A percentile compares a stretch with the other conserved stretches of the same genome.
These are phyloP conservation scores for Medicago lupulina DNA, from an alignment of 306 rosid species.

Conservation along the genomic window DNA sequence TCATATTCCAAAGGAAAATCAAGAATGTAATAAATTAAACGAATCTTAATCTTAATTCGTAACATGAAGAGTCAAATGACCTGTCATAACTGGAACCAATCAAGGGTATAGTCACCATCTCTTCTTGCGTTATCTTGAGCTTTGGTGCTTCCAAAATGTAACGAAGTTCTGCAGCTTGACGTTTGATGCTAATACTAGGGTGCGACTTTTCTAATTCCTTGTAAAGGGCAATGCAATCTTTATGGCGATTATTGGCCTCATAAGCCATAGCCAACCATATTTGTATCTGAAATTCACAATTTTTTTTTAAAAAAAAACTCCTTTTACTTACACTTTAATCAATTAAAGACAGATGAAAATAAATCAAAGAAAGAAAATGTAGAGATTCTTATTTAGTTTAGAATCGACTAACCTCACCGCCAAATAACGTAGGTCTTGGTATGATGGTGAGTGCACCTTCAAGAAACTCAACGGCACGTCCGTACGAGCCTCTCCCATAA, in stretches of 20 bases:
- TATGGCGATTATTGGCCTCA: slow-evolving; percentile 87
- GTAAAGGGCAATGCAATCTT: slow-evolving; percentile 88
- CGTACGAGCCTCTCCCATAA: slow-evolving; percentile 86
- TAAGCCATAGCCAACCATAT: slow-evolving; percentile 99
- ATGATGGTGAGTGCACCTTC: slow-evolving; percentile 96
- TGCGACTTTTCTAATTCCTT: slow-evolving; percentile 75
- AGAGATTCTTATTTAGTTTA: slow-evolving; percentile 9
- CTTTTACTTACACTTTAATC: not conserved
- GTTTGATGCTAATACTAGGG: slow-evolving; percentile 77
- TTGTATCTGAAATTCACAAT: slow-evolving; percentile 68
- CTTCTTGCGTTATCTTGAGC: slow-evolving; percentile 95
- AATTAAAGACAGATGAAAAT: not conserved
- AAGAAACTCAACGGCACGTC: slow-evolving; percentile 89
- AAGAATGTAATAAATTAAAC: not conserved
- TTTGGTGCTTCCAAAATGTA: slow-evolving; percentile 96
- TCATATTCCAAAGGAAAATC: not conserved
- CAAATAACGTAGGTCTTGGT: slow-evolving; percentile 78
- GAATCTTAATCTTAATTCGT: not conserved
- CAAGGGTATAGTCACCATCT: slow-evolving; percentile 81
- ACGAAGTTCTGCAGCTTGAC: slow-evolving; percentile 97
- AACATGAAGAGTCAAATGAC: slow-evolving; percentile 29
- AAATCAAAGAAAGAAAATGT: not conserved
- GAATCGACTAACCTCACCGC: slow-evolving; percentile 90
- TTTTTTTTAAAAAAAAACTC: not conserved
- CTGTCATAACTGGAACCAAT: slow-evolving; percentile 53